These are phyloP conservation scores for Hansenula anomala DNA, from an alignment of 1,139 yeast genomes.

Conservation along the genomic window DNA sequence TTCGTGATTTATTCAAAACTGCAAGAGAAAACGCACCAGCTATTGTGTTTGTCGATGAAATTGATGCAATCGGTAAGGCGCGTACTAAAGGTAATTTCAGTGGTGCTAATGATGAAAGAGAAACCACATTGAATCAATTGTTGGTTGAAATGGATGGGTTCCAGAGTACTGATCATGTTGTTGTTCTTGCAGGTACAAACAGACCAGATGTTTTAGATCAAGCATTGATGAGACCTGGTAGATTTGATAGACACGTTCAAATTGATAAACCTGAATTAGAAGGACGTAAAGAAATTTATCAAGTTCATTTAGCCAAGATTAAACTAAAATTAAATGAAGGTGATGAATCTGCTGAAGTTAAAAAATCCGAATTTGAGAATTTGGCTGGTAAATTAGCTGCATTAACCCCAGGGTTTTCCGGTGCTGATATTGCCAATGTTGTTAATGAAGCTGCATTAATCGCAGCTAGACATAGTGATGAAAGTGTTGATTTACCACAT, in stretches of 20 bases:
- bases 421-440: slow-evolving; percentile 97
- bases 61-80: slow-evolving; percentile 96
- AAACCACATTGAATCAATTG: slow-evolving; percentile 90
- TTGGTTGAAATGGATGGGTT: slow-evolving; percentile 99
- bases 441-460: slow-evolving; percentile 96
- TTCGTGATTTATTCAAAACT: slow-evolving; percentile 86
- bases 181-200: slow-evolving; percentile 95
- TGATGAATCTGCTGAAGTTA: slow-evolving; percentile 25
- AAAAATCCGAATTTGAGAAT: slow-evolving; percentile 32
- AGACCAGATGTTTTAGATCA: slow-evolving; percentile 90
- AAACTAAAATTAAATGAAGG: slow-evolving; percentile 42
- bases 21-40: slow-evolving; percentile 94
- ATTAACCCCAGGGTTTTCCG: slow-evolving; percentile 94
- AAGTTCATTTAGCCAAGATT: slow-evolving; percentile 74
- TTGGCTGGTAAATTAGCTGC: slow-evolving; percentile 89
- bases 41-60: slow-evolving; percentile 92
- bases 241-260: slow-evolving; percentile 91
- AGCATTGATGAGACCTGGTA: slow-evolving; percentile 93
- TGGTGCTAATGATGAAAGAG: slow-evolving; percentile 94
- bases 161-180: slow-evolving; percentile 84
- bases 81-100: slow-evolving; percentile 69
- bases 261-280: slow-evolving; percentile 90
- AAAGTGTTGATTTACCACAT: slow-evolving; percentile 66
- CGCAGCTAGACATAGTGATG: slow-evolving; percentile 81
- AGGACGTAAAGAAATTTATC: slow-evolving; percentile 89